Conservation (phyloP, 1,139 yeast genomes). For the Yamadazyma dushanensis region DNA sequence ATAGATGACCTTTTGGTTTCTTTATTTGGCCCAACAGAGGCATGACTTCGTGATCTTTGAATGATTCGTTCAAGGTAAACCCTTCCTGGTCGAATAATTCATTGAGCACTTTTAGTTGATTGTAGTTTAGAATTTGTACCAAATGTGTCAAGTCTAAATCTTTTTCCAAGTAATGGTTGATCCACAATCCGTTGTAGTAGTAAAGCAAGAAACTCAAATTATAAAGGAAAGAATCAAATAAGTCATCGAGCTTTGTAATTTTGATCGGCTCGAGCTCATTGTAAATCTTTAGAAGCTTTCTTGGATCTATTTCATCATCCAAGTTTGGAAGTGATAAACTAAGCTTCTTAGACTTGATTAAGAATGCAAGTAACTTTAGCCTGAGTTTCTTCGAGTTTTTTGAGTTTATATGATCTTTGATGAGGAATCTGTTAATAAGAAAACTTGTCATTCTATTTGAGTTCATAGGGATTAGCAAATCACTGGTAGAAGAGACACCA, state of each 20-base stretch:
- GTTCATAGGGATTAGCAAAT: constrained; percentile 33
- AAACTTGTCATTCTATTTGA: constrained; percentile 38
- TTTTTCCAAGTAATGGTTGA: constrained; percentile 16
- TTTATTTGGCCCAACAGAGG: background rate
- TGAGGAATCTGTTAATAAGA: constrained; percentile 38
- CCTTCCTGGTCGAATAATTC: constrained; percentile 10
- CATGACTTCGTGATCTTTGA: constrained; percentile 2
- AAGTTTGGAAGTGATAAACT: constrained; percentile 8
- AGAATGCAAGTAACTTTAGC: constrained; percentile 9
- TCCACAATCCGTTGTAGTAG: constrained; percentile 14
- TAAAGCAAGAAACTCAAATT: constrained; percentile 27
- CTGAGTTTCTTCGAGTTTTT: constrained; percentile 20
- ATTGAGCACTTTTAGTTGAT: constrained; percentile 11
- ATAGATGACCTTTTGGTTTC: background rate
- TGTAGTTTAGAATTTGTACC: constrained; percentile 11
- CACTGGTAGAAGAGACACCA: constrained; percentile 4
- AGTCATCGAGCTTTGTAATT: constrained; percentile 35
- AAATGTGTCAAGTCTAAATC: constrained; percentile 14
- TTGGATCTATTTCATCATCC: constrained; percentile 4
- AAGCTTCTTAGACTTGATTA: constrained; percentile 7
- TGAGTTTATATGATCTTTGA: constrained; percentile 20
- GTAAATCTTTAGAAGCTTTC: constrained; percentile 14
- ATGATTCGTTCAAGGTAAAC: constrained; percentile 11
- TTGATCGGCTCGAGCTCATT: constrained; percentile 5
- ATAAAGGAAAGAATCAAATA: constrained; percentile 40